phyloP scores from a whole-genome alignment of 2,329 filamentous ascomycete species.

The Fusarium avenaceum region DNA sequence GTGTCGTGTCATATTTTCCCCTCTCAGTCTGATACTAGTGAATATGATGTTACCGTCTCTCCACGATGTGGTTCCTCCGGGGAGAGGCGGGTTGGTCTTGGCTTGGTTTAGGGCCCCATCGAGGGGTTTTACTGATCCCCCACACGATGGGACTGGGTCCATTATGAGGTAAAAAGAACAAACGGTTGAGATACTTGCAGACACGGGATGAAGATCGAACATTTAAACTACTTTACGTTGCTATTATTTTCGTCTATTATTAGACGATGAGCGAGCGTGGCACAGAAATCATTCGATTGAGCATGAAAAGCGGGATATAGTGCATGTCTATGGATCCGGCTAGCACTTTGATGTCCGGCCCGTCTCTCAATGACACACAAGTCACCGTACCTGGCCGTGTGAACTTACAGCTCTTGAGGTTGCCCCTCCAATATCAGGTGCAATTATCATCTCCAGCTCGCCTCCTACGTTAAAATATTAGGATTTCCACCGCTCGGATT shows the following conservation, averaged over 20 bases:
- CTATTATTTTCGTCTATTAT: not conserved
- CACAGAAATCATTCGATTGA: not conserved
- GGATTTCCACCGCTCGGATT: not conserved
- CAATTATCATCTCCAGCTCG: too few relatives aligned
- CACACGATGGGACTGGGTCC: not conserved
- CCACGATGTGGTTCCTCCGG: conserved; percentile 25
- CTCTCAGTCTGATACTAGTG: not conserved
- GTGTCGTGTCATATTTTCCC: not conserved
- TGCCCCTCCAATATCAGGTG: not conserved
- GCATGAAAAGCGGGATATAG: not conserved
- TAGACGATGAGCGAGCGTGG: not conserved
- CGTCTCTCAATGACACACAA: not conserved
- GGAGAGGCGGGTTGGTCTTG: conserved; percentile 31
- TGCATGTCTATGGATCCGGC: not conserved
- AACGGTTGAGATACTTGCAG: not conserved
- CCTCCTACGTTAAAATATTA: too few relatives aligned
- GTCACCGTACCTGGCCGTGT: conserved; percentile 26
- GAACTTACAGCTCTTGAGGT: not conserved
- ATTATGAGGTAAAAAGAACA: not conserved
- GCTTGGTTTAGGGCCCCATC: conserved; percentile 10
- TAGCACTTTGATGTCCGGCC: not conserved
- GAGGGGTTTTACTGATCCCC: not conserved
- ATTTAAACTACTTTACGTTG: not conserved
- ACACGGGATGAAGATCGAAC: not conserved
- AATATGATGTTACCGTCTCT: conserved; percentile 1